These are phyloP conservation scores for Phytopythium vexans DNA, from an alignment of 352 stramenopile genomes.

Conservation along the genomic window DNA sequence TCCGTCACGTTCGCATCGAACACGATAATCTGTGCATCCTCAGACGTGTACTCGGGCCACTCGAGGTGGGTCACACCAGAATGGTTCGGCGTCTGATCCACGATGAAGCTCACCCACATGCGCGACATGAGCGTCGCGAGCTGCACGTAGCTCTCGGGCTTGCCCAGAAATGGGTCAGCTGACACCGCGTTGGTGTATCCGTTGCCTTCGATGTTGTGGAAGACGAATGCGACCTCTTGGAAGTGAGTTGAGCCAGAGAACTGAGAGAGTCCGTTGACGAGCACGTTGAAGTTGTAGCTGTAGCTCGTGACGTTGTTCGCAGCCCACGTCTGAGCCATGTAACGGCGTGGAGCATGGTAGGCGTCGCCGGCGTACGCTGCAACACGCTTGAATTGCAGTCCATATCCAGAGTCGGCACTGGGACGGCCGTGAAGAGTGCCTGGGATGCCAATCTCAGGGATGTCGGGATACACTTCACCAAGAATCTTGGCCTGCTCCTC, in stretches of 20 bases:
- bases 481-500: conserved; percentile 15
- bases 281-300: conserved; percentile 27
- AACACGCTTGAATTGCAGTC: conserved; percentile 23
- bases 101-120: conserved; percentile 32
- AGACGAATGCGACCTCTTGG: conserved; percentile 24
- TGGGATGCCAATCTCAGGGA: conserved; percentile 18
- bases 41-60: conserved; percentile 23
- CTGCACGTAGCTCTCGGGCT: conserved; percentile 13
- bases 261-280: conserved; percentile 10
- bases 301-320: conserved; percentile 16
- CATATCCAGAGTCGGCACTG: conserved; percentile 15
- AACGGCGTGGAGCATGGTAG: conserved; percentile 18
- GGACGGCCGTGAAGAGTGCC: conserved; percentile 17
- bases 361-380: conserved; percentile 20
- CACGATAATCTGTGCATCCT: conserved; percentile 23
- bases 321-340: conserved; percentile 26
- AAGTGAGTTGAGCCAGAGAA: conserved; percentile 21
- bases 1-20: conserved; percentile 26
- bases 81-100: conserved; percentile 18
- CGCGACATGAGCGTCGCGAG: conserved; percentile 22
- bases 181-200: conserved; percentile 24
- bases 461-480: conserved; percentile 19
- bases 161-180: conserved; percentile 15
- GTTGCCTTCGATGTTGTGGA: conserved; percentile 23
- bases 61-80: conserved; percentile 13